Percentiles rank a stretch among this genome's conserved stretches.
These are phyloP conservation scores for Zygotorulaspora chibaensis DNA, from an alignment of 805 yeast species.

Conservation along the genomic window DNA sequence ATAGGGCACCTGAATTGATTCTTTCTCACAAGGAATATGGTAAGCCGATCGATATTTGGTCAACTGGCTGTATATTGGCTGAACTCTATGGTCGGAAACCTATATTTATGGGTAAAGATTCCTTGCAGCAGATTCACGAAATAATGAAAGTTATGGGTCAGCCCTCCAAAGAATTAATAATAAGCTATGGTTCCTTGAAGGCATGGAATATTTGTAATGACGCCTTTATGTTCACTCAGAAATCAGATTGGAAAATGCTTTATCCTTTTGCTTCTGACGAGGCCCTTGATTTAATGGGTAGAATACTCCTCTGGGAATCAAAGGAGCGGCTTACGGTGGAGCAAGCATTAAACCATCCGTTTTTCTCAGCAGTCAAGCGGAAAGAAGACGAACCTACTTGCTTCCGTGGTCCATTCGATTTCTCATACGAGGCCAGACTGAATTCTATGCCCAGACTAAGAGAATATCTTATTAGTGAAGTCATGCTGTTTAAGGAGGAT, in stretches of 20 bases:
- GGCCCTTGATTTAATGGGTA: conserved; percentile 51
- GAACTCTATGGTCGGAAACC: conserved; percentile 82
- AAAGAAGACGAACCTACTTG: conserved; percentile 53
- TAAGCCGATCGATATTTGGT: conserved; percentile 85
- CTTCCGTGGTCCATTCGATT: conserved; percentile 48
- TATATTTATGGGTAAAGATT: conserved; percentile 70
- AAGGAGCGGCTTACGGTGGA: conserved; percentile 49
- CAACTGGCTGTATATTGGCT: conserved; percentile 84
- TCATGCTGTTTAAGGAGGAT: conserved; percentile 43
- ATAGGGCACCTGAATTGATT: conserved; percentile 88
- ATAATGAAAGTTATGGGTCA: conserved; percentile 68
- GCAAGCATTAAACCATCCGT: conserved; percentile 54
- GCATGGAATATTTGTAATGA: conserved; percentile 46
- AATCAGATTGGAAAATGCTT: conserved; percentile 46
- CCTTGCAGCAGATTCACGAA: conserved; percentile 63
- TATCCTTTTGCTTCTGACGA: conserved; percentile 58
- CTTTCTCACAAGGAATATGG: conserved; percentile 55
- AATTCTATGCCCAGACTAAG: conserved; percentile 44
- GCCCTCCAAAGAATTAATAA: conserved; percentile 50
- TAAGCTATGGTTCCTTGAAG: conserved; percentile 42
- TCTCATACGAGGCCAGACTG: conserved; percentile 54
- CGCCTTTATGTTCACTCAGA: conserved; percentile 41
- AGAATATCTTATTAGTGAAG: conserved; percentile 48
- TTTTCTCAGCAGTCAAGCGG: conserved; percentile 51
- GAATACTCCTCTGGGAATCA: conserved; percentile 63